phyloP scores from a whole-genome alignment of 805 yeast genomes.

The Cyberlindnera veronae region DNA sequence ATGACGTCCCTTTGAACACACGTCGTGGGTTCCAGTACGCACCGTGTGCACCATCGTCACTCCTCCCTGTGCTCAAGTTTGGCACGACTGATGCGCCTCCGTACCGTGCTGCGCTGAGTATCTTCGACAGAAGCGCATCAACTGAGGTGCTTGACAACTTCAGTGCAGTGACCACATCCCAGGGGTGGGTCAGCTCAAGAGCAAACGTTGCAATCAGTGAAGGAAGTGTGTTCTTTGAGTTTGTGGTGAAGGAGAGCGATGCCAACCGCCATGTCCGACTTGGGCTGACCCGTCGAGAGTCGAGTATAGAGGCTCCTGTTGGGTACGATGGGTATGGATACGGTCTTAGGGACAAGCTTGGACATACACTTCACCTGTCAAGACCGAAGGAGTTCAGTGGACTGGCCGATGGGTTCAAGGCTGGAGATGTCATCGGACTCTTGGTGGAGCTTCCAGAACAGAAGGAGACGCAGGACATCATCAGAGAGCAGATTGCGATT shows the following conservation, averaged over 20 bases:
- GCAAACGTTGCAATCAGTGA: slow-evolving; percentile 72
- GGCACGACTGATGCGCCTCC: slow-evolving; percentile 76
- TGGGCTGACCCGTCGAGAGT: slow-evolving; percentile 83
- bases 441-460: slow-evolving; percentile 63
- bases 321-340: slow-evolving; percentile 95
- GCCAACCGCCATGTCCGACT: slow-evolving; percentile 60
- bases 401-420: slow-evolving; percentile 44
- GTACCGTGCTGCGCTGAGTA: slow-evolving; percentile 49
- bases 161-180: slow-evolving; percentile 49
- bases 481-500: slow-evolving; percentile 85
- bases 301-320: slow-evolving; percentile 89
- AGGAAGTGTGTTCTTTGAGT: slow-evolving; percentile 81
- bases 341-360: slow-evolving; percentile 77
- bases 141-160: slow-evolving; percentile 39
- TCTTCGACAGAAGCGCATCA: slow-evolving; percentile 68
- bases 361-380: slow-evolving; percentile 73
- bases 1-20: slow-evolving; percentile 74
- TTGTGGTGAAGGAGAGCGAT: slow-evolving; percentile 45
- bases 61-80: slow-evolving; percentile 54
- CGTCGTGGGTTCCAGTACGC: slow-evolving; percentile 77
- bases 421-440: slow-evolving; percentile 85
- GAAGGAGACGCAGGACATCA: slow-evolving; percentile 43
- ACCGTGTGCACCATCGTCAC: slow-evolving; percentile 71
- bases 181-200: slow-evolving; percentile 80
- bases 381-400: slow-evolving; percentile 56